Conservation (phyloP, 805 yeast genomes). For the Sungouiella blattae region DNA sequence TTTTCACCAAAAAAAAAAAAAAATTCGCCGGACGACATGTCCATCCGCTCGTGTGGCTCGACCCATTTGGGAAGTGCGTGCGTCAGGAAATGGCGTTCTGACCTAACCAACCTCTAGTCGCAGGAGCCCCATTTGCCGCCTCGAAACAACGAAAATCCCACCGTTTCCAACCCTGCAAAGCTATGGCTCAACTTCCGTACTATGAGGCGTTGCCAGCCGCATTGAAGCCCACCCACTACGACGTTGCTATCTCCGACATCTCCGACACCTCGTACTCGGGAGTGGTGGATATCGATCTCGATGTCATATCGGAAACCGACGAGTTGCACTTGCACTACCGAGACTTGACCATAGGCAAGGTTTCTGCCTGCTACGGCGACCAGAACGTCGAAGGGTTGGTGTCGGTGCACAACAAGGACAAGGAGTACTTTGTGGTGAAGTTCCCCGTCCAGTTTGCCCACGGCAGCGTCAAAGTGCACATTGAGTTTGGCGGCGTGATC, state of each 20-base stretch:
- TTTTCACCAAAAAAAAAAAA: too few relatives aligned
- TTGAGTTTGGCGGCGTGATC: constrained; percentile 41
- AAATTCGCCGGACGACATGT: too few relatives aligned
- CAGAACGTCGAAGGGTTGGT: constrained; percentile 22
- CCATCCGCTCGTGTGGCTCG: too few relatives aligned
- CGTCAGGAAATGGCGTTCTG: too few relatives aligned
- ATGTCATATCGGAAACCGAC: constrained; percentile 39
- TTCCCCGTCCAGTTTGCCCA: constrained; percentile 39
- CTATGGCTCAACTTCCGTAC: constrained; percentile 20
- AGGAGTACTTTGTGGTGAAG: constrained; percentile 61
- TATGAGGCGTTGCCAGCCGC: constrained; percentile 55
- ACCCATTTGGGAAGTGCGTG: too few relatives aligned
- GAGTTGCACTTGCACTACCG: constrained; percentile 49
- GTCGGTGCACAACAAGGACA: constrained; percentile 40
- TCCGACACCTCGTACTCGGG: constrained; percentile 46
- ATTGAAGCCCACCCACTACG: constrained; percentile 74
- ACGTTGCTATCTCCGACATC: constrained; percentile 56
- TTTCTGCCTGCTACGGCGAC: constrained; percentile 21
- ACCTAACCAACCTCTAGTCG: too few relatives aligned
- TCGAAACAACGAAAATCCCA: too few relatives aligned
- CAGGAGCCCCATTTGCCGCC: too few relatives aligned
- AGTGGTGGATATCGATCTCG: constrained; percentile 43
- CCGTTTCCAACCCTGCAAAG: too few relatives aligned
- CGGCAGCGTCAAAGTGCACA: constrained; percentile 26
- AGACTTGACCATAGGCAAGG: constrained; percentile 29